Percentiles rank a stretch among this genome's conserved stretches.
Conservation (phyloP, 2,329 filamentous ascomycete species). For the Penicillium freii region DNA sequence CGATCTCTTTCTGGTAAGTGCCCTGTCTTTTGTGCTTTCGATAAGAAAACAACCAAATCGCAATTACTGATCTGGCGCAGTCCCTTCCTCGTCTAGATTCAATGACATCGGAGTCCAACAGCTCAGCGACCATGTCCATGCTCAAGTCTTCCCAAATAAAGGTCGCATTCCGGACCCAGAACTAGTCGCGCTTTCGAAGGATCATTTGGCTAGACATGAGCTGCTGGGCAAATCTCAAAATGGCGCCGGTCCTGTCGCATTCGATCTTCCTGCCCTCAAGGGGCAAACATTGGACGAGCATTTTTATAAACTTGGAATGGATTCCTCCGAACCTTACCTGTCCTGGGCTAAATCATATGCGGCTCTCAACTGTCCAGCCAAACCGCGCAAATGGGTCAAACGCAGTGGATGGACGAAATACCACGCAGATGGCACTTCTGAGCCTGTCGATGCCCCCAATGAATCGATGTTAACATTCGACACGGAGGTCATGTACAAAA, state of each 20-base stretch:
- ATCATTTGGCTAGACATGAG: conserved; percentile 82
- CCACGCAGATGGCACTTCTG: conserved; percentile 67
- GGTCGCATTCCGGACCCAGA: conserved; percentile 60
- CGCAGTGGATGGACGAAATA: conserved; percentile 96
- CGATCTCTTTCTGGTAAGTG: conserved; percentile 32
- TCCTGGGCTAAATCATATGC: conserved; percentile 72
- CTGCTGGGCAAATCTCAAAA: conserved; percentile 88
- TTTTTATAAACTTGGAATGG: conserved; percentile 82
- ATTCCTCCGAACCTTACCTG: conserved; percentile 83
- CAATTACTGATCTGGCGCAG: conserved; percentile 27
- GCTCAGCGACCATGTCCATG: conserved; percentile 76
- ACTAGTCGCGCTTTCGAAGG: conserved; percentile 73
- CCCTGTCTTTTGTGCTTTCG: background rate
- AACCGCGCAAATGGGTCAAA: conserved; percentile 70
- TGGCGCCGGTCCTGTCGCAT: conserved; percentile 69
- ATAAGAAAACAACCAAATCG: conserved; percentile 3
- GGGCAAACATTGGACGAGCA: conserved; percentile 87
- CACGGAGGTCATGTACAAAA: conserved; percentile 94
- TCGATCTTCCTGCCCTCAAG: conserved; percentile 77
- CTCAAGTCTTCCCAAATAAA: conserved; percentile 71
- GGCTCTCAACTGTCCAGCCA: conserved; percentile 55
- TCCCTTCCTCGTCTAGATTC: conserved; percentile 61
- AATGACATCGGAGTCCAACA: conserved; percentile 96
- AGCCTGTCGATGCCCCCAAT: conserved; percentile 71
- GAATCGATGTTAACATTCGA: conserved; percentile 87